These are phyloP conservation scores for Populus euphratica DNA, from an alignment of 345 rosid genomes.

Conservation along the genomic window DNA sequence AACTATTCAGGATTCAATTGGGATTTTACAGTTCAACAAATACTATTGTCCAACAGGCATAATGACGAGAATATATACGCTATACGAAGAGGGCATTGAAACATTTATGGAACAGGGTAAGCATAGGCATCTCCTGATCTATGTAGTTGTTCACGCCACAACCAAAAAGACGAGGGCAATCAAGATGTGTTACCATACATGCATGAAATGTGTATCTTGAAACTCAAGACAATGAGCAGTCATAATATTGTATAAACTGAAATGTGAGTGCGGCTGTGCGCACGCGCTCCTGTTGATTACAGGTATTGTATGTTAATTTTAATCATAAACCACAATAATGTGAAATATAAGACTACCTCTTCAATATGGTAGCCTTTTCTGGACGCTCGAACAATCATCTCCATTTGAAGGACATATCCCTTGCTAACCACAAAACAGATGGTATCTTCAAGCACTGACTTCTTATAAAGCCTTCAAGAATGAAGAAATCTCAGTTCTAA, in stretches of 20 bases:
- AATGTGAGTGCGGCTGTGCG: not conserved
- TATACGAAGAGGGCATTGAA: not conserved
- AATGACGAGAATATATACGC: not conserved
- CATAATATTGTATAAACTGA: not conserved
- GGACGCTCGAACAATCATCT: constrained; percentile 96
- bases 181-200: not conserved
- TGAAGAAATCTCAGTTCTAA: constrained; percentile 13
- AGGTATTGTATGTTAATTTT: not conserved
- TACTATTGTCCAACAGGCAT: not conserved
- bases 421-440: constrained; percentile 82
- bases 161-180: not conserved
- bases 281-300: too few relatives aligned
- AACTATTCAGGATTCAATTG: not conserved
- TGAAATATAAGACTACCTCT: constrained; percentile 50
- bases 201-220: not conserved
- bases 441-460: constrained; percentile 76
- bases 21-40: not conserved
- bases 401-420: constrained; percentile 98
- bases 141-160: not conserved
- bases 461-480: constrained; percentile 65
- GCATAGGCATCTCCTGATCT: not conserved
- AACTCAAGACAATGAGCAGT: not conserved
- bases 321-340: constrained; percentile 7
- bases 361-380: constrained; percentile 86
- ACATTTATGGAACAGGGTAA: not conserved